Conservation (phyloP, 2,329 filamentous ascomycete genomes). For the Diaporthe humulicola region DNA sequence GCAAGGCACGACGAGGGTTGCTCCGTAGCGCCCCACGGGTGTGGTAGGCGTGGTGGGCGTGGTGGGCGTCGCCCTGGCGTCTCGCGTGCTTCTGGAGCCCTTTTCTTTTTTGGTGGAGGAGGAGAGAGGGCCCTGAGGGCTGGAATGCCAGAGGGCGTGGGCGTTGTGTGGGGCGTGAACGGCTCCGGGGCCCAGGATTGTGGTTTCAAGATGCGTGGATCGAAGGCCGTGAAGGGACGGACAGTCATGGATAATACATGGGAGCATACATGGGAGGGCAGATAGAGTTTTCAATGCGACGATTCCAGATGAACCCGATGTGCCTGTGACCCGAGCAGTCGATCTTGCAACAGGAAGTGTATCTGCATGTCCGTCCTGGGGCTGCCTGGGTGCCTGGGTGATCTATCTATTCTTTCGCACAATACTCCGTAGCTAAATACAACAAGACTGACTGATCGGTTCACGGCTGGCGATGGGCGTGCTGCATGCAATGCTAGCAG, state of each 20-base stretch:
- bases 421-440: no score
- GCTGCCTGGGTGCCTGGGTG: no score
- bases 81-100: conserved; percentile 29
- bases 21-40: conserved; percentile 23
- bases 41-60: no score
- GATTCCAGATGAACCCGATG: conserved; percentile 27
- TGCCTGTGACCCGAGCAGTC: conserved; percentile 2
- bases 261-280: neutral
- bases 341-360: conserved; percentile 8
- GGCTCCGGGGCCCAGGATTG: neutral
- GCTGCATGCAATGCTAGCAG: conserved; percentile 12
- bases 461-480: neutral
- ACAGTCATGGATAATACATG: neutral
- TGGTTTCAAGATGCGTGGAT: conserved; percentile 31
- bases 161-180: neutral
- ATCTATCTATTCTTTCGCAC: neutral
- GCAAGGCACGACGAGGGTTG: neutral
- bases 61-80: conserved; percentile 2
- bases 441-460: neutral
- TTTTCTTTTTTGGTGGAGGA: neutral
- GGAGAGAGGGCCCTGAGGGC: neutral
- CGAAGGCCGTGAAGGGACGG: conserved; percentile 2
- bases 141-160: neutral
- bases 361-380: neutral
- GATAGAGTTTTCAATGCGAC: conserved; percentile 30